Conservation (phyloP, 2,329 filamentous ascomycete genomes). For the Fusarium sp. region DNA sequence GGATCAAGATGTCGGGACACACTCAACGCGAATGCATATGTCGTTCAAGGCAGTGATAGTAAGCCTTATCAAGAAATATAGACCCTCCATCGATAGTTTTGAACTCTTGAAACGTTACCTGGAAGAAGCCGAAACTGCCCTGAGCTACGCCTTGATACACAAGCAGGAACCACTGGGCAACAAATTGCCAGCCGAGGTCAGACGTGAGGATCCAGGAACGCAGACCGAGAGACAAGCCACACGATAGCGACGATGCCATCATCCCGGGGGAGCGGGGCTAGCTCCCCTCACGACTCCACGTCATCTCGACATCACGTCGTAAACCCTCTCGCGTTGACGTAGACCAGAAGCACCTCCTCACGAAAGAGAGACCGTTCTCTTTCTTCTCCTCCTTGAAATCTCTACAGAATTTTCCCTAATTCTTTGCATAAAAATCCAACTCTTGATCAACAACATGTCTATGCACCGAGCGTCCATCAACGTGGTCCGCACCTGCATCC, state of each 20-base stretch:
- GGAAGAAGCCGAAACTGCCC: not conserved
- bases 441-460: not conserved
- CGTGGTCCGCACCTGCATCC: slow-evolving; percentile 6
- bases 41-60: not conserved
- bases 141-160: not conserved
- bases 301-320: slow-evolving; percentile 12
- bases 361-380: not conserved
- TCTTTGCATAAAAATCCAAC: not conserved
- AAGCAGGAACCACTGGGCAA: not conserved
- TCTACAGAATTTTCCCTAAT: not conserved
- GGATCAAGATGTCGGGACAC: not conserved
- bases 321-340: not conserved
- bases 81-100: not conserved
- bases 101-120: not conserved
- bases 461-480: not conserved
- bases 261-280: not conserved
- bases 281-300: not conserved
- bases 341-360: not conserved
- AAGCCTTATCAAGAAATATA: not conserved
- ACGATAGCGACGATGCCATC: not conserved
- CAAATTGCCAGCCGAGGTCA: not conserved
- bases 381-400: not conserved
- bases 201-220: not conserved
- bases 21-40: not conserved
- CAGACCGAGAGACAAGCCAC: not conserved